These are phyloP conservation scores for Aureobasidium sp. DNA, from an alignment of 2,329 filamentous ascomycete species.

Conservation along the genomic window DNA sequence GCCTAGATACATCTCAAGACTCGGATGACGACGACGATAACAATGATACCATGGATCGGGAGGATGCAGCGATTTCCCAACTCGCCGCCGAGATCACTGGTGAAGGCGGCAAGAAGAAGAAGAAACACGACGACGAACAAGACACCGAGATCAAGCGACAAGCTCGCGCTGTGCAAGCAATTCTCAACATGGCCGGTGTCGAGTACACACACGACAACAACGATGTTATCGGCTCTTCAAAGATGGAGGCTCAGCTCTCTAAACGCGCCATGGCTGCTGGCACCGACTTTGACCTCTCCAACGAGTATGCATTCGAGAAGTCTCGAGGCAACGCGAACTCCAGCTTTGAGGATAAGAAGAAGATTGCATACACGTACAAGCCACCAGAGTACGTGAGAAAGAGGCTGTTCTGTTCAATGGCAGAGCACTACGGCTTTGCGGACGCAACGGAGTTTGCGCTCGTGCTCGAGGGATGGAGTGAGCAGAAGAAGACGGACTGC, in stretches of 20 bases:
- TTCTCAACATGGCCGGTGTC: constrained; percentile 78
- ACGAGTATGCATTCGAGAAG: constrained; percentile 49
- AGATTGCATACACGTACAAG: constrained; percentile 54
- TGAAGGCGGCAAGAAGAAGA: constrained; percentile 30
- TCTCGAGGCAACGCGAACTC: background rate
- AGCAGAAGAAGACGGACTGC: constrained; percentile 68
- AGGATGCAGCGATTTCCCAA: constrained; percentile 63
- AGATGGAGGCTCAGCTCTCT: constrained; percentile 78
- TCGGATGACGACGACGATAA: constrained; percentile 31
- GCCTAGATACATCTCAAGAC: constrained; percentile 57
- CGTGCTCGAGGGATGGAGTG: constrained; percentile 83
- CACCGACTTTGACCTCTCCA: constrained; percentile 42
- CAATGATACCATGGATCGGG: constrained; percentile 25
- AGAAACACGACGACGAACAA: constrained; percentile 20
- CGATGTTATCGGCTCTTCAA: constrained; percentile 87
- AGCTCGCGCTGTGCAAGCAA: constrained; percentile 75
- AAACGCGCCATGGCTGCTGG: constrained; percentile 60
- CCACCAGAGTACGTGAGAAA: constrained; percentile 66
- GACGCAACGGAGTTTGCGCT: constrained; percentile 78
- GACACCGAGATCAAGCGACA: constrained; percentile 34
- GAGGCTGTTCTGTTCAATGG: constrained; percentile 89
- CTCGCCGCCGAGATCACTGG: constrained; percentile 55
- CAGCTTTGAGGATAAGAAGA: constrained; percentile 21
- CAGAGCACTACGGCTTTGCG: constrained; percentile 62
- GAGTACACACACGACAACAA: constrained; percentile 96